Base-by-base conservation (phyloP, 2,329 filamentous ascomycete species). In the Blastomyces silverae region DNA sequence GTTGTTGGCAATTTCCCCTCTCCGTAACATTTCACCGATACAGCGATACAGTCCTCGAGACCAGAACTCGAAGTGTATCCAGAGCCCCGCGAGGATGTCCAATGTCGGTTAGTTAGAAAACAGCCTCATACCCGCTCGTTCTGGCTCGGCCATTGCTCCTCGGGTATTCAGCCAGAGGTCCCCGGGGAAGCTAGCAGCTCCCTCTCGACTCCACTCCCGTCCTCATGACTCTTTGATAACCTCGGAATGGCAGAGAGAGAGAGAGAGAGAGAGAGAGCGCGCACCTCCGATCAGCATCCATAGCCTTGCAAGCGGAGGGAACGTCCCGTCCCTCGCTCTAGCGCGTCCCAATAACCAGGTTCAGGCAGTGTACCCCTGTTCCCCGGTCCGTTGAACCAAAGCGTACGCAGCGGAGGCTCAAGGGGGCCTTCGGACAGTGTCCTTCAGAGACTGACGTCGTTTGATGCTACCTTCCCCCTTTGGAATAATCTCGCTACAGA, bases 321-420 rank as follows among this genome's bases (percentile, higher is more conserved):
- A 31, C 57, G 25, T 50, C 59, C 59, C 44, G 59, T 52, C 42
- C 28, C 15, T 28, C 3, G 4, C 44, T 34, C n/a, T 61, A 61
- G 59, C 59, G 59, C 15, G 44, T 50, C 59, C 59, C 59, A 61
- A 44, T 28, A 61, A 61, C 59, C 59, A 50, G 59, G 59, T 61
- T 61, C 44, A 37, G n/a, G 20, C 59, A 61, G 37, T 6, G 10
- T 11, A 28, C 11, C 44, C 59, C 28, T 34, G 59, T 61, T 61
- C 59, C 59, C 42, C 44, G 44, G 39, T 39, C 7, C 31, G 5
- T 3, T 37, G 28, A 10, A 25, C 42, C 42, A 37, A 34, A 48
- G 25, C 11, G 6, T 13, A 39, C 10, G 37, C 37, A 48, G 25
- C 11, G 6, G 5, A 39, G 37, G 37, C 37, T 39, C 34, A 37